Evolutionary conservation across 1,284 basidiomycete species (phyloP).

Genomic region (Stygiomarasmius scandens): DNA sequence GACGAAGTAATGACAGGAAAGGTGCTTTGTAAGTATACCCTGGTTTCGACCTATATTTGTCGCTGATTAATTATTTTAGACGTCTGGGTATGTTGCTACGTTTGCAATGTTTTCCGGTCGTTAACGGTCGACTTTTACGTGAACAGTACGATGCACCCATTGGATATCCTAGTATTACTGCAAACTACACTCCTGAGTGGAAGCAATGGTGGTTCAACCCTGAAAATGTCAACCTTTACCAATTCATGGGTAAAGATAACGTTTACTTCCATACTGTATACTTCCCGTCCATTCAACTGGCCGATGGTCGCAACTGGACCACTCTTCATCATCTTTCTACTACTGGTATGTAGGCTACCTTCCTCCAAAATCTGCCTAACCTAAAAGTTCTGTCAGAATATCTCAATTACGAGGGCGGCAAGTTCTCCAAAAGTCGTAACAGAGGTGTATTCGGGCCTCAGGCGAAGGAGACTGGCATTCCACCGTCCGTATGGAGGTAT

Average conservation of each 20-base stretch:
- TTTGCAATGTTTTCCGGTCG: neutral
- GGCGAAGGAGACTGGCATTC: conserved; percentile 91
- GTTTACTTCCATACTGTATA: conserved; percentile 99
- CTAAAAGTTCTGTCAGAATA: conserved; percentile 65
- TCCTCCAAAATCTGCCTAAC: conserved; percentile 2
- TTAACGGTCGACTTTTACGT: conserved; percentile 1
- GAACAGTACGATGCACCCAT: conserved; percentile 94
- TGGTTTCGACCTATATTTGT: conserved; percentile 1
- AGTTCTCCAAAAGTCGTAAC: conserved; percentile 97
- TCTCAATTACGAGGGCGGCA: conserved; percentile 97
- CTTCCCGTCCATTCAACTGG: conserved; percentile 90
- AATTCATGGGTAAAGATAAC: conserved; percentile 99
- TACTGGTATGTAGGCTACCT: conserved; percentile 63
- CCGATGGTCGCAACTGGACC: conserved; percentile 92
- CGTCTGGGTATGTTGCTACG: conserved; percentile 69
- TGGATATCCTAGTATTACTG: conserved; percentile 97
- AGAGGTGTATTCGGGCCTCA: conserved; percentile 97
- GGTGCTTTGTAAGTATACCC: conserved; percentile 81
- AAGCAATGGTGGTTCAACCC: conserved; percentile 97
- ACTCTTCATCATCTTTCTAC: conserved; percentile 94
- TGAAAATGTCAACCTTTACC: conserved; percentile 89
- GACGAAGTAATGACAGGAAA: conserved; percentile 89
- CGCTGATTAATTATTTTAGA: conserved; percentile 45
- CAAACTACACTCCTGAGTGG: conserved; percentile 95
- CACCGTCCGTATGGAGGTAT: conserved; percentile 96